Evolutionary conservation across 1,284 basidiomycete genomes (phyloP), one percentile per base, ranked within the genome.

Genomic region (Kalmanozyma brasiliensis): DNA sequence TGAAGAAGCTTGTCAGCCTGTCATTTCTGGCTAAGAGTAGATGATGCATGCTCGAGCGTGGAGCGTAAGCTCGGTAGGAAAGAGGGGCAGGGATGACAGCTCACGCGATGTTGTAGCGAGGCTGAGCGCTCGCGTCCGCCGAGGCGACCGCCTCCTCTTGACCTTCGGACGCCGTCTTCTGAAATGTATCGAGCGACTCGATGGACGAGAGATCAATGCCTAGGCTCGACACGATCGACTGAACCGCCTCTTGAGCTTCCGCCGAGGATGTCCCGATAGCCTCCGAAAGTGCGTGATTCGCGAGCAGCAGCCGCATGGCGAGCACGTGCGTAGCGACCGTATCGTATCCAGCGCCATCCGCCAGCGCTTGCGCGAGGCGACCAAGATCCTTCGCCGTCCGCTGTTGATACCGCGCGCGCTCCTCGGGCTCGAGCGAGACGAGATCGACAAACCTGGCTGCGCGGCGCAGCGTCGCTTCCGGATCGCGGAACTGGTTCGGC

Each of bases 401-500:
- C 11, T 38, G 24, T 24, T 55, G 29, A 10, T 51, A 22, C 10
- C 37, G 17, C 6, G 19, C 34, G 1, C 37, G 35, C 35, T 40
- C 38, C 7, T 14, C 20, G 22, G 34, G 14, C 19, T 53, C 26
- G 3, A 66, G 44, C 22, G 29, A 32, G 7, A n/a, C 26, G 9
- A 48, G 33, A 6, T 60, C 19, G 6, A 52, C 51, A 26, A 59
- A 57, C 13, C 23, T 49, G n/a, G 66, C 66, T 3, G 73, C 73
- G 14, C 73, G 62, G 16, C 73, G 49, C 6, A 77, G 35, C 6
- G 49, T 65, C 8, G 44, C 38, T 26, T 66, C 66, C 2, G 64
- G 60, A 34, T 78, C 76, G n/a, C 70, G 45, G 63, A 70, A 78
- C 46, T 78, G 76, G 36, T 78, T 78, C 24, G 62, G 62, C 36